phyloP scores from a whole-genome alignment of 2,329 filamentous ascomycete genomes.

The Zelopaecilomyces penicillatus region DNA sequence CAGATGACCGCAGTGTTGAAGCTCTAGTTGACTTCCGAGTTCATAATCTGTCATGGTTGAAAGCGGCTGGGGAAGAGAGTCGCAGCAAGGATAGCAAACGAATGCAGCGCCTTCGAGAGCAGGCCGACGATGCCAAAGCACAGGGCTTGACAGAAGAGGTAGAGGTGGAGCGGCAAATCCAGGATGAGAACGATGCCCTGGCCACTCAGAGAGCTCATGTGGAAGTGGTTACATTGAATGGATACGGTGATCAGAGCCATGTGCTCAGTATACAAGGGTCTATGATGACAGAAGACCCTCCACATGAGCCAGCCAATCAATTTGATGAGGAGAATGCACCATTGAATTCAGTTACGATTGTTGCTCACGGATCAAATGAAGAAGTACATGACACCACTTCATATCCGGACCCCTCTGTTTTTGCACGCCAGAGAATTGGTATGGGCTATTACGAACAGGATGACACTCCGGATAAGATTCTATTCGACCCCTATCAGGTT shows the following conservation, averaged over 20 bases:
- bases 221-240: slow-evolving; percentile 10
- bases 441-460: slow-evolving; percentile 55
- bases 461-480: slow-evolving; percentile 47
- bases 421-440: slow-evolving; percentile 43
- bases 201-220: neutral
- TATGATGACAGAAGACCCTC: slow-evolving; percentile 1
- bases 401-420: slow-evolving; percentile 42
- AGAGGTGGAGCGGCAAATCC: slow-evolving; percentile 16
- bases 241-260: slow-evolving; percentile 25
- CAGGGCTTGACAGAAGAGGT: slow-evolving; percentile 31
- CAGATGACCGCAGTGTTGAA: slow-evolving; percentile 85
- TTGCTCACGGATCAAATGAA: slow-evolving; percentile 15
- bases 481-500: slow-evolving; percentile 51
- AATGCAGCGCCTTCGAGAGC: slow-evolving; percentile 47
- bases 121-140: slow-evolving; percentile 50
- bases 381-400: slow-evolving; percentile 23
- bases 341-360: slow-evolving; percentile 3
- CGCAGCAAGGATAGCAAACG: slow-evolving; percentile 48
- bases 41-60: slow-evolving; percentile 81
- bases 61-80: slow-evolving; percentile 48
- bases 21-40: slow-evolving; percentile 82
- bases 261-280: slow-evolving; percentile 17
- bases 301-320: slow-evolving; percentile 8
- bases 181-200: slow-evolving; percentile 8
- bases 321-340: slow-evolving; percentile 6